phyloP scores from a whole-genome alignment of 768 basidiomycete species.

The Termitomyces bulborhizus region DNA sequence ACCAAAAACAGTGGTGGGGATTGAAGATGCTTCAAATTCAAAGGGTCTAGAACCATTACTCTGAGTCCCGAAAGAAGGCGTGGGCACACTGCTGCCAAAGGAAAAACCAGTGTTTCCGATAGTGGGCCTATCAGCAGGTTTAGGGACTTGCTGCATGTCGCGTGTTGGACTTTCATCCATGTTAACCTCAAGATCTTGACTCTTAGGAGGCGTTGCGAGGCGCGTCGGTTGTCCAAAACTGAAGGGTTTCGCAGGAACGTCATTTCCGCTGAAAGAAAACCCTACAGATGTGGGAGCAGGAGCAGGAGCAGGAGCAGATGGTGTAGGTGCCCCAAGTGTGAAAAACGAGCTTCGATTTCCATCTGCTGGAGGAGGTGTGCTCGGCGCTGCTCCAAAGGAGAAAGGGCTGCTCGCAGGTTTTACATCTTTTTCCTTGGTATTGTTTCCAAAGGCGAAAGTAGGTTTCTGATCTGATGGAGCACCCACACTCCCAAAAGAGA shows the following conservation, averaged over 20 bases:
- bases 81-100: constrained; percentile 32
- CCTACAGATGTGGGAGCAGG: constrained; percentile 20
- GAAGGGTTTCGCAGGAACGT: constrained; percentile 47
- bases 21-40: constrained; percentile 32
- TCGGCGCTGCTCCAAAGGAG: constrained; percentile 35
- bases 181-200: constrained; percentile 56
- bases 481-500: constrained; percentile 7
- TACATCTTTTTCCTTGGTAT: constrained; percentile 5
- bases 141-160: constrained; percentile 42
- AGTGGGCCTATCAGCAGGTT: constrained; percentile 29
- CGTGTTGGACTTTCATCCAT: constrained; percentile 83
- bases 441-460: constrained; percentile 38
- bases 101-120: constrained; percentile 40
- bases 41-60: constrained; percentile 25
- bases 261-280: constrained; percentile 48
- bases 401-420: constrained; percentile 27
- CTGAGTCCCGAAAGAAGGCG: constrained; percentile 25
- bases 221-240: constrained; percentile 44
- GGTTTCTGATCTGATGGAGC: constrained; percentile 3
- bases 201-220: constrained; percentile 62
- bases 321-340: constrained; percentile 25
- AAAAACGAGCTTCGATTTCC: constrained; percentile 31
- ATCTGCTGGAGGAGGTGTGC: constrained; percentile 25
- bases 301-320: constrained; percentile 17
- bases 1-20: constrained; percentile 41